Base-by-base conservation (phyloP, 345 rosid genomes). In the Moricandia moricandioides region DNA sequence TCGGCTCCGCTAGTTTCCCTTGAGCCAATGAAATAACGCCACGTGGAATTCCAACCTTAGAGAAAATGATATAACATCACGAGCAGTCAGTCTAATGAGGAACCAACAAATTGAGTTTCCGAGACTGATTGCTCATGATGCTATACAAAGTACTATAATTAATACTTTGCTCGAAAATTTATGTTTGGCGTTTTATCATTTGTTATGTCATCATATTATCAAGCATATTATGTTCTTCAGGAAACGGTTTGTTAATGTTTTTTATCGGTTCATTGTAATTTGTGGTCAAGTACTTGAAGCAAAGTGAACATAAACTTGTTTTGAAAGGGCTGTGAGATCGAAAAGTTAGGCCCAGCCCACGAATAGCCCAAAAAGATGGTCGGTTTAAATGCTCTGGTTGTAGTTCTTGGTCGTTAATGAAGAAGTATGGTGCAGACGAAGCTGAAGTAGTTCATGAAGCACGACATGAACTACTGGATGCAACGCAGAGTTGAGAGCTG, bases 61-160 rank as follows among this genome's bases (percentile, higher is more conserved):
- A 45, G 45, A 68, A 71, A 81, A 78, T 76, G 84, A 69, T 91
- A 93, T 89, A 93, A 89, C 94, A 91, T 91, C 98, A 91, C 85
- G 85, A 91, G 96, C 97, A 94, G 89, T 85, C 98, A 94, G 83
- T 85, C 96, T 88, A 88, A 88, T 82, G 70, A 83, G 81, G 77
- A 71, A 78, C 79, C 74, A 69, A 68, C 79, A 51, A 67, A 27
- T 35, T 78, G 77, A 52, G 65, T 67, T 78, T 83, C 78, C 24
- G 90, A 91, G 98, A 92, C 91, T 95, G 99, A 92, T 89, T 95
- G 96, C 99, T 95, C 95, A 84, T 90, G 99, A 95, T 95, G 99
- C 88, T 94, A 94, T 94, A 86, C 85, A 84, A 70, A 60, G 34
- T 51, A 61, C 69, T 76, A 62, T n/a, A 7, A 26, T 61, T 68